Evolutionary conservation across 352 stramenopile genomes (phyloP).

Genomic region (Globisporangium solare): DNA sequence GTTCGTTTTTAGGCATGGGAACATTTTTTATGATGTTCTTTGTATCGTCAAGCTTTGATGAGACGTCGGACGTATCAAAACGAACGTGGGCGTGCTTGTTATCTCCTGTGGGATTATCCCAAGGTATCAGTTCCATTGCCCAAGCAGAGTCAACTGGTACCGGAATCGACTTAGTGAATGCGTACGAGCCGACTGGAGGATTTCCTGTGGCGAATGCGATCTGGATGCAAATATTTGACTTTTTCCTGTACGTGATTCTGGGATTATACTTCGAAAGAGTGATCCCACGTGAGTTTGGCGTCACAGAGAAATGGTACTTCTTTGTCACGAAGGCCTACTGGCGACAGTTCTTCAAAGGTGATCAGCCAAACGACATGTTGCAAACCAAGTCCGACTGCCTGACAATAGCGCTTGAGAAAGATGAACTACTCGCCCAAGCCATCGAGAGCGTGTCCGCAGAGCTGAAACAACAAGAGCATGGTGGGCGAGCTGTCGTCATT

Average conservation of each 20-base stretch:
- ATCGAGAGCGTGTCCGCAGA: slow-evolving; percentile 32
- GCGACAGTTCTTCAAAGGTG: slow-evolving; percentile 20
- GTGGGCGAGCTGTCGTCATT: slow-evolving; percentile 58
- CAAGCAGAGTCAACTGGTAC: slow-evolving; percentile 47
- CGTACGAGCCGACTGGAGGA: slow-evolving; percentile 25
- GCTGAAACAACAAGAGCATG: slow-evolving; percentile 46
- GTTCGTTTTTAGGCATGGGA: slow-evolving; percentile 67
- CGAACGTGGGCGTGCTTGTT: slow-evolving; percentile 40
- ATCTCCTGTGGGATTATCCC: slow-evolving; percentile 62
- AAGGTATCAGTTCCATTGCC: slow-evolving; percentile 62
- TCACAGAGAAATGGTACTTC: slow-evolving; percentile 89
- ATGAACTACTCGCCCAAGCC: neutral
- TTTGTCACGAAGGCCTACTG: slow-evolving; percentile 68
- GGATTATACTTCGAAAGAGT: slow-evolving; percentile 90
- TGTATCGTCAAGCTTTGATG: slow-evolving; percentile 70
- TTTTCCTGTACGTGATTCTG: slow-evolving; percentile 79
- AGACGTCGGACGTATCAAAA: slow-evolving; percentile 24
- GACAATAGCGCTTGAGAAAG: neutral
- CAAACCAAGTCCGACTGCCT: slow-evolving; percentile 1
- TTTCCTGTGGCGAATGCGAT: slow-evolving; percentile 65
- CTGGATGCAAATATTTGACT: slow-evolving; percentile 88
- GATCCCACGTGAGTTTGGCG: slow-evolving; percentile 91
- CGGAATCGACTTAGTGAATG: slow-evolving; percentile 38
- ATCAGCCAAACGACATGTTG: slow-evolving; percentile 30
- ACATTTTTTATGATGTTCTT: slow-evolving; percentile 82